Conservation (phyloP, 306 rosid species). For the Myrica gale region DNA sequence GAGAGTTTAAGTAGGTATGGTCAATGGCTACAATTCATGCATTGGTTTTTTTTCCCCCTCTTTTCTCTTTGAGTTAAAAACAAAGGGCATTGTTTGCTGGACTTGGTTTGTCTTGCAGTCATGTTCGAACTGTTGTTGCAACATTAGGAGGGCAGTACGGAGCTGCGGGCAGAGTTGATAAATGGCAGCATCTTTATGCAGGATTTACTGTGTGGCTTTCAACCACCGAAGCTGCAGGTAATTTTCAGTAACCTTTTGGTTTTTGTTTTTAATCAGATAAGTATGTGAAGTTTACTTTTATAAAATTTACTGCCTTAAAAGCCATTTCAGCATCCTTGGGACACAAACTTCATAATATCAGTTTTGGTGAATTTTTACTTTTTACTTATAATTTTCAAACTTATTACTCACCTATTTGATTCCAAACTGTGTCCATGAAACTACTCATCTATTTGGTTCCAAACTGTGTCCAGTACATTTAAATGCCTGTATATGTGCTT, state of each 20-base stretch:
- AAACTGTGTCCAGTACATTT: not conserved
- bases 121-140: constrained; percentile 70
- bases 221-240: constrained; percentile 74
- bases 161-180: constrained; percentile 58
- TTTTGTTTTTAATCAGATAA: constrained; percentile 1
- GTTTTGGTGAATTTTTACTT: not conserved
- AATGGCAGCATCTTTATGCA: constrained; percentile 81
- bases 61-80: constrained; percentile 2
- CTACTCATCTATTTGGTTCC: not conserved
- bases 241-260: constrained; percentile 20
- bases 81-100: constrained; percentile 8
- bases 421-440: too few relatives aligned
- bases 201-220: constrained; percentile 93
- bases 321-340: not conserved
- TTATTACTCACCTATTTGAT: too few relatives aligned
- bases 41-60: not conserved
- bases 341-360: not conserved
- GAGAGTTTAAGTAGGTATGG: constrained; percentile 88
- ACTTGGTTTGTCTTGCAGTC: constrained; percentile 46
- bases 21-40: constrained; percentile 16
- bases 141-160: constrained; percentile 79
- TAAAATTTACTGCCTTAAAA: not conserved
- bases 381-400: too few relatives aligned
- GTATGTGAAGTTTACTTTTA: not conserved
- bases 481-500: not conserved